Conservation (phyloP, 371 early-diverging fungal genomes). For the Dinochytrium kinnereticum region DNA sequence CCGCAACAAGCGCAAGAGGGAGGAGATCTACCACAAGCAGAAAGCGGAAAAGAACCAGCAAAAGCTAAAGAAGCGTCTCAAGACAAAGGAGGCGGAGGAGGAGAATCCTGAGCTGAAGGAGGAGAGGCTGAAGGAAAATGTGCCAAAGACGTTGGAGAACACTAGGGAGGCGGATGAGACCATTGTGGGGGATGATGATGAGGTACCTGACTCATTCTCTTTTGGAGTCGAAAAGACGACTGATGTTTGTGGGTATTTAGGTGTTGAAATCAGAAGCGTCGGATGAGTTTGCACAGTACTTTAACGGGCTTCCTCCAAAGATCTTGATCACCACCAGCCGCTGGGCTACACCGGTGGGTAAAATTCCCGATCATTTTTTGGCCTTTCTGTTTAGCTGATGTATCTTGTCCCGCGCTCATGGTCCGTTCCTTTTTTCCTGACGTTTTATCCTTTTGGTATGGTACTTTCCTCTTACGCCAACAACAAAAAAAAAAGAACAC, state of each 20-base stretch:
- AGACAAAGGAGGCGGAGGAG: conserved; percentile 78
- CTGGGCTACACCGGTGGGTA: conserved; percentile 45
- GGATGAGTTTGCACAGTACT: conserved; percentile 94
- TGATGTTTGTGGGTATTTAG: conserved; percentile 26
- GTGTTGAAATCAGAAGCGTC: conserved; percentile 86
- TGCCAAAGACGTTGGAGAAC: conserved; percentile 92
- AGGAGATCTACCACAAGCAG: conserved; percentile 74
- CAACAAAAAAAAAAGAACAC: conserved; percentile 48
- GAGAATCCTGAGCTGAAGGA: conserved; percentile 88
- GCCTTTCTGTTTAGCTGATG: too few relatives aligned
- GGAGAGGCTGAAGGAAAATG: conserved; percentile 86
- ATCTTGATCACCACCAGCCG: conserved; percentile 89
- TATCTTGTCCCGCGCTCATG: too few relatives aligned
- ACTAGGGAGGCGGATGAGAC: conserved; percentile 94
- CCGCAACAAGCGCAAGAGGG: conserved; percentile 62
- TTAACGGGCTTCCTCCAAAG: conserved; percentile 85
- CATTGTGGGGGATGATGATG: conserved; percentile 82
- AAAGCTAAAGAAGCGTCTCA: conserved; percentile 76
- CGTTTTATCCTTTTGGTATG: background rate
- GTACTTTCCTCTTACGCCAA: background rate
- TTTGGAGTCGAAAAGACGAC: background rate
- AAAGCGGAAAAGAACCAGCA: conserved; percentile 72
- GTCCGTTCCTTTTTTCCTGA: too few relatives aligned
- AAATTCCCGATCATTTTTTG: too few relatives aligned
- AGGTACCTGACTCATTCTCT: conserved; percentile 39